These are phyloP conservation scores for Botrytis elliptica DNA, from an alignment of 2,329 filamentous ascomycete genomes.

Conservation along the genomic window DNA sequence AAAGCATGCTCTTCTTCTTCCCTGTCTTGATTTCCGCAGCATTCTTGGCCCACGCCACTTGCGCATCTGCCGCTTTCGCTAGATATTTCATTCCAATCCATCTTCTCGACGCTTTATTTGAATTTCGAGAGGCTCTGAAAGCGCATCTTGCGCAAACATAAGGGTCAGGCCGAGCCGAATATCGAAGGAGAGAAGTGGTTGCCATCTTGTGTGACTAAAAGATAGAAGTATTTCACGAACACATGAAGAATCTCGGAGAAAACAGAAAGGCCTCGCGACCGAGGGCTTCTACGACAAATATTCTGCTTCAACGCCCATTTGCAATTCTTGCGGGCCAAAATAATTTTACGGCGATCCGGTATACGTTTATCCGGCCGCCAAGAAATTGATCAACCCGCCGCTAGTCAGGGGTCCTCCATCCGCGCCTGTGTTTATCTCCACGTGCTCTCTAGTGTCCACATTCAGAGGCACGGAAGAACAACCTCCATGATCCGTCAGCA, in stretches of 20 bases:
- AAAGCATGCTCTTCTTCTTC: conserved; percentile 55
- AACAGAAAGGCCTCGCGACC: not conserved
- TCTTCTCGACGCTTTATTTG: conserved; percentile 28
- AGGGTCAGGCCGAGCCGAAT: conserved; percentile 27
- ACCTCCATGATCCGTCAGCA: conserved; percentile 8
- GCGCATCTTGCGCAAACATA: conserved; percentile 38
- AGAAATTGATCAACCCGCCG: not conserved
- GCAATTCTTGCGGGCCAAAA: conserved; percentile 4
- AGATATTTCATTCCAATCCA: conserved; percentile 41
- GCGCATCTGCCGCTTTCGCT: conserved; percentile 36
- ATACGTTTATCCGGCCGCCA: not conserved
- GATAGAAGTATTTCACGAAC: not conserved
- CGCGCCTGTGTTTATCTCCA: conserved; percentile 2
- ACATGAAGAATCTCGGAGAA: not conserved
- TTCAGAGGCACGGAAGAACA: conserved; percentile 7
- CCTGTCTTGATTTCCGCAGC: conserved; percentile 52
- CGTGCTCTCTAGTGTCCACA: not conserved
- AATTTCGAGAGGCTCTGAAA: conserved; percentile 27
- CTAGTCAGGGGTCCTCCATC: not conserved
- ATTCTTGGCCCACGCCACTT: conserved; percentile 47
- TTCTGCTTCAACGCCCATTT: not conserved
- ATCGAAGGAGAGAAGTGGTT: conserved; percentile 33
- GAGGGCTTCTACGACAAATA: not conserved
- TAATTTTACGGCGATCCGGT: conserved; percentile 6
- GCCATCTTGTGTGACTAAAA: conserved; percentile 32